Base-by-base conservation (phyloP, 192 early-diverging fungal genomes). In the Linnemannia zychae region DNA sequence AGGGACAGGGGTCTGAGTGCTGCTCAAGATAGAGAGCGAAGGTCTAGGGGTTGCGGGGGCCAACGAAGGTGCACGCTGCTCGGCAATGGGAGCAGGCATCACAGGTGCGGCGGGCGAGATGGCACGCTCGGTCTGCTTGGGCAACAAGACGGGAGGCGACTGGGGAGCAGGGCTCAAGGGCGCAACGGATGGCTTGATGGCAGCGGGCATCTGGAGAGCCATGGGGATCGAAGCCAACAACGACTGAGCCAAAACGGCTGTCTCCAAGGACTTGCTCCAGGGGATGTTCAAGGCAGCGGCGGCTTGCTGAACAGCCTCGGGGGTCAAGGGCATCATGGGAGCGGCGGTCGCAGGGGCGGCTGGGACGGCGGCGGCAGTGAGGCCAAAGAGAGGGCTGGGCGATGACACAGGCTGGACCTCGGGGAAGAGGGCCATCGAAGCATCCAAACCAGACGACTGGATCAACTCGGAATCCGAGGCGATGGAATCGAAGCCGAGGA, bases 241-340 rank as follows among this genome's bases (percentile, higher is more conserved):
- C 17, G 83, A 85, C 83, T 85, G 83, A 16, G 83, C 83, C 73
- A 85, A 76, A 48, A 85, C 77, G 16, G 83, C 83, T 28, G 78
- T 74, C 74, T 85, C 83, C 46, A 85, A 70, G 7, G 77, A 74
- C 40, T 85, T 85, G 83, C 83, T 85, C 83, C 83, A 85, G 20
- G 83, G 83, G 24, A 85, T 85, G 74, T 85, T 85, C 77, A 85
- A 75, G 12, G 83, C 83, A 46, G 83, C 83, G 18, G 83, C 83
- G 44, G 83, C 83, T 57, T 85, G 83, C 20, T 79, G 83, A 75
- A 79, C 83, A 50, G 83, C 77, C 17, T 85, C 83, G 7, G 83
- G 77, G 13, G 78, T 75, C 77, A 85, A 76, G 11, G 76, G 70
- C 75, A 78, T 73, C 75, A 82, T 72, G 60, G 75, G 31, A 17